phyloP scores from a whole-genome alignment of 2,329 filamentous ascomycete species.

The Colletotrichum sidae region DNA sequence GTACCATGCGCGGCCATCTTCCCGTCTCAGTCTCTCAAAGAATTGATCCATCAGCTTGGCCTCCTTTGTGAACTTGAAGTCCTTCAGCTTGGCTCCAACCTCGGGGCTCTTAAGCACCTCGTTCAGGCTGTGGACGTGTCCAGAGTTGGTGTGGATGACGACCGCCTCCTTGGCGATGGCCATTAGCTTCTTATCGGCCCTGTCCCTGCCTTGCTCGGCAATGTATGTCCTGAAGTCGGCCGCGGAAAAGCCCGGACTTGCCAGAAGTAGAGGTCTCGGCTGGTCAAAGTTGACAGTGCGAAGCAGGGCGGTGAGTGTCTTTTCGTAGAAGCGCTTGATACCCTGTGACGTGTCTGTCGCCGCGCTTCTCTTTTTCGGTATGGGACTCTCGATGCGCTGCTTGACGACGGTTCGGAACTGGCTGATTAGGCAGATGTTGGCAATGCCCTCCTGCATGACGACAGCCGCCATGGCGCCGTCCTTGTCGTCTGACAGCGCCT shows the following conservation, averaged over 20 bases:
- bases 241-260: slow-evolving; percentile 90
- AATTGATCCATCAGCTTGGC: slow-evolving; percentile 88
- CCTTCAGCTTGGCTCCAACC: slow-evolving; percentile 80
- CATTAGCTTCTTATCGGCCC: slow-evolving; percentile 76
- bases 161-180: slow-evolving; percentile 71
- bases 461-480: slow-evolving; percentile 88
- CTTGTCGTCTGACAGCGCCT: slow-evolving; percentile 82
- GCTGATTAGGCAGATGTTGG: slow-evolving; percentile 86
- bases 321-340: slow-evolving; percentile 82
- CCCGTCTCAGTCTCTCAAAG: slow-evolving; percentile 79
- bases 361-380: slow-evolving; percentile 76
- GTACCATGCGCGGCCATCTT: slow-evolving; percentile 93
- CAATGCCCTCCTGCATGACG: slow-evolving; percentile 90
- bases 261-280: slow-evolving; percentile 81
- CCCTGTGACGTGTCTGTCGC: slow-evolving; percentile 76
- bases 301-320: slow-evolving; percentile 78
- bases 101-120: slow-evolving; percentile 87
- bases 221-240: slow-evolving; percentile 82
- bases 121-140: slow-evolving; percentile 87
- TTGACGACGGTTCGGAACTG: slow-evolving; percentile 83
- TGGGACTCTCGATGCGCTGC: slow-evolving; percentile 73
- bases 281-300: slow-evolving; percentile 81
- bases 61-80: slow-evolving; percentile 90
- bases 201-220: slow-evolving; percentile 67
- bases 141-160: slow-evolving; percentile 86